Evolutionary conservation across 768 basidiomycete genomes (phyloP), one percentile per base, ranked within the genome.

Genomic region (Calocera viscosa): DNA sequence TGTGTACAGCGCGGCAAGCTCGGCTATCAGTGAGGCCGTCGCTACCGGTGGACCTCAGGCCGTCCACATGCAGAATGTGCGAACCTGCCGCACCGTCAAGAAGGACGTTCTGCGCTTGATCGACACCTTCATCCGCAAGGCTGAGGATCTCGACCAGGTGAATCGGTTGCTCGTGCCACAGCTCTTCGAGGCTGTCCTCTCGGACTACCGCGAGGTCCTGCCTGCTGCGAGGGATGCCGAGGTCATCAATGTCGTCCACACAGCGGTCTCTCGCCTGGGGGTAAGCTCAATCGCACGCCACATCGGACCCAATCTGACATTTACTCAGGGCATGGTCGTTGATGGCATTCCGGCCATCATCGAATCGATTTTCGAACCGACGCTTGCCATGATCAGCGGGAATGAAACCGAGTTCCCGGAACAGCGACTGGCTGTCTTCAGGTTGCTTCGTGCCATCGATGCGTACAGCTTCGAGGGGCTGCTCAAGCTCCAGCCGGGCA

Each of bases 371-470:
- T 98, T 99, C 74, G 94, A 97, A 76, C 90, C 91, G 49, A 99
- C 96, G 2, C 79, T 99, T 67, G 88, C 86, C 72, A 99, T 98
- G 96, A 99, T 99, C 76, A 98, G 97, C 77, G 91, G 96, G 82
- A 95, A 99, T 80, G 95, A 98, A 71, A 80, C 94, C n/a, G 96
- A 98, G 77, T 99, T 84, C 79, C 96, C 96, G 10, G 96, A 99
- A 75, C 95, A 98, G 75, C 90, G 96, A 67, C 87, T 88, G 41
- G 95, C 94, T 66, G 95, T 99, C 84, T 99, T 92, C 83, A 94
- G 91, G 77, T 82, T 99, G 67, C 81, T 99, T 49, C 86, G 94
- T 67, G 87, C 91, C 2, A 94, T 96, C 76, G 94, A 97, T 77
- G 72, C 87, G 70, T 84, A 89, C 74, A 96, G 94, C 80, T 99